Percentiles rank a stretch among this genome's conserved stretches.
phyloP scores from a whole-genome alignment of 176 grass and related monocot genomes.

The Cymbopogon citratus region DNA sequence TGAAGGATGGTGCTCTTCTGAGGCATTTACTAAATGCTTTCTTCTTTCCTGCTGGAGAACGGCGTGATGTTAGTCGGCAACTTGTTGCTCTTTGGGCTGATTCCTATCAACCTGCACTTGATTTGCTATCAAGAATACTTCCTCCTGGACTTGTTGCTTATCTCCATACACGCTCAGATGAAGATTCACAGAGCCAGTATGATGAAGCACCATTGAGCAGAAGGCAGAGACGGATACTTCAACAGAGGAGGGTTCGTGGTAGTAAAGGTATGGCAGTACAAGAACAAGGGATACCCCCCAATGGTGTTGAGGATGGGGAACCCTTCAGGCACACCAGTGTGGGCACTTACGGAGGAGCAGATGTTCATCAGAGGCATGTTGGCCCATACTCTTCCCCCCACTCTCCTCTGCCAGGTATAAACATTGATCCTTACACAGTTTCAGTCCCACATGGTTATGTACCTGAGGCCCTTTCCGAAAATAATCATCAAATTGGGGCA shows the following conservation, averaged over 20 bases:
- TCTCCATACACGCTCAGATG: slow-evolving; percentile 84
- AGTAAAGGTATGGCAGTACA: slow-evolving; percentile 48
- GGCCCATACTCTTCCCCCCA: slow-evolving; percentile 37
- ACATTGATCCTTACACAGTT: slow-evolving; percentile 42
- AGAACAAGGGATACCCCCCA: slow-evolving; percentile 46
- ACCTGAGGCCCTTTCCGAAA: slow-evolving; percentile 30
- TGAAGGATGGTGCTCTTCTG: slow-evolving; percentile 96
- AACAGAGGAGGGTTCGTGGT: slow-evolving; percentile 62
- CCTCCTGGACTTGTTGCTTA: slow-evolving; percentile 99
- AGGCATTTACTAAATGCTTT: slow-evolving; percentile 96
- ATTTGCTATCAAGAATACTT: slow-evolving; percentile 90
- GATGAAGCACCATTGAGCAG: slow-evolving; percentile 80
- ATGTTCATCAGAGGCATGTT: slow-evolving; percentile 46
- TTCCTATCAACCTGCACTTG: slow-evolving; percentile 93
- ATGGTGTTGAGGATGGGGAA: slow-evolving; percentile 53
- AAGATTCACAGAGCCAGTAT: slow-evolving; percentile 88
- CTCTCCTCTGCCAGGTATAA: slow-evolving; percentile 33
- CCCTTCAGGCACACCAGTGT: slow-evolving; percentile 31
- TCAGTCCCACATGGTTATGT: slow-evolving; percentile 34
- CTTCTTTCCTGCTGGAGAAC: slow-evolving; percentile 81
- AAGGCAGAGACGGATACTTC: slow-evolving; percentile 78
- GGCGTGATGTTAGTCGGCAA: slow-evolving; percentile 87
- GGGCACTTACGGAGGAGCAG: slow-evolving; percentile 34
- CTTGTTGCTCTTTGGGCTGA: slow-evolving; percentile 99
- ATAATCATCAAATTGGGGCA: slow-evolving; percentile 40